Conservation (phyloP, 495 filamentous ascomycete genomes). For the Aspergillus sclerotioniger region DNA sequence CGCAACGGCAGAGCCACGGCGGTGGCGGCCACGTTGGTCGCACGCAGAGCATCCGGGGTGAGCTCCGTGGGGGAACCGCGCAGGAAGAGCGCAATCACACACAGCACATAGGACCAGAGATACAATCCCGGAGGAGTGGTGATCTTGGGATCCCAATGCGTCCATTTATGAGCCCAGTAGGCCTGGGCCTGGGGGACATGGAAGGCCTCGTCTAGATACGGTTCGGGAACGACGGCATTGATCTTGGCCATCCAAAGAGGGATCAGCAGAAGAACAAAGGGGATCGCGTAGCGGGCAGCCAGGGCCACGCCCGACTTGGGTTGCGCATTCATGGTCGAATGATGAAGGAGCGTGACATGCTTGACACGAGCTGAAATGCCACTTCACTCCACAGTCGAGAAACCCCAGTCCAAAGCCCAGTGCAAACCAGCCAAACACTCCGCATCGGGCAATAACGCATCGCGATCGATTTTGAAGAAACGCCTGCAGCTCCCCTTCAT, state of each 20-base stretch:
- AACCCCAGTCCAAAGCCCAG: neutral
- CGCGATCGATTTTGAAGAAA: neutral
- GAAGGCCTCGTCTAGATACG: conserved; percentile 94
- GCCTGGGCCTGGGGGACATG: conserved; percentile 88
- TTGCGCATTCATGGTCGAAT: conserved; percentile 33
- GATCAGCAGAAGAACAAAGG: conserved; percentile 40
- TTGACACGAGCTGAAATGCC: neutral
- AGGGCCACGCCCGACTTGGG: conserved; percentile 38
- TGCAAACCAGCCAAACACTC: conserved; percentile 38
- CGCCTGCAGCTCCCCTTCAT: neutral
- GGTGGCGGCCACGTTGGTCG: conserved; percentile 39
- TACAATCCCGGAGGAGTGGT: conserved; percentile 93
- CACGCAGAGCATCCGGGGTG: conserved; percentile 36
- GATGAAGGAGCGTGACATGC: neutral
- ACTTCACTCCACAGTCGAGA: no score
- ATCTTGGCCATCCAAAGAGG: conserved; percentile 41
- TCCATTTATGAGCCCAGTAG: conserved; percentile 75
- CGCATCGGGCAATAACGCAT: neutral
- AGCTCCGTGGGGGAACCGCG: conserved; percentile 42
- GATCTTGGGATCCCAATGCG: conserved; percentile 90
- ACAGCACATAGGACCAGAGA: conserved; percentile 51
- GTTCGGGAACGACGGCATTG: conserved; percentile 60
- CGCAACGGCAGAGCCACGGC: conserved; percentile 42
- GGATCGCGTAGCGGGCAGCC: conserved; percentile 42
- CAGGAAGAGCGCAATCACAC: conserved; percentile 31